Conservation (phyloP, 768 basidiomycete genomes). For the Mycena kentingensis region DNA sequence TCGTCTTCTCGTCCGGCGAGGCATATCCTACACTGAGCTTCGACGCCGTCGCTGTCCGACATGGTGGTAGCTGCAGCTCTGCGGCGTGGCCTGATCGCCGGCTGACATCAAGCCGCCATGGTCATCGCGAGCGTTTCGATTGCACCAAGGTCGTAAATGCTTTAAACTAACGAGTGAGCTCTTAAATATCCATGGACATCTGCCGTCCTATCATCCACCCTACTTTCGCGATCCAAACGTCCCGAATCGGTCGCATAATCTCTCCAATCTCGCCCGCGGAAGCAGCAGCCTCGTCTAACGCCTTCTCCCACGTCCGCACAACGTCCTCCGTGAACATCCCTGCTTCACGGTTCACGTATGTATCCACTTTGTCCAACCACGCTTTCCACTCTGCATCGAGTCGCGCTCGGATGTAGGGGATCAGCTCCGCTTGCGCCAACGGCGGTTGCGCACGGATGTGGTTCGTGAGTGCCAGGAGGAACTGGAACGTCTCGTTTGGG, state of each 20-base stretch:
- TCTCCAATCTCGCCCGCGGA: slow-evolving; percentile 43
- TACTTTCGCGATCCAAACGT: slow-evolving; percentile 72
- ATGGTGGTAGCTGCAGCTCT: slow-evolving; percentile 5
- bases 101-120: neutral
- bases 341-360: slow-evolving; percentile 67
- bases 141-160: no score
- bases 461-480: slow-evolving; percentile 67
- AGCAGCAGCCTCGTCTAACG: slow-evolving; percentile 66
- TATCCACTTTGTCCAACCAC: slow-evolving; percentile 73
- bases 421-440: slow-evolving; percentile 61
- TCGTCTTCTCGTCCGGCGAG: slow-evolving; percentile 66
- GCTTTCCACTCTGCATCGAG: slow-evolving; percentile 74
- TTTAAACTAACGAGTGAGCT: neutral
- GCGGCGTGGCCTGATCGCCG: neutral
- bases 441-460: slow-evolving; percentile 70
- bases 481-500: slow-evolving; percentile 72
- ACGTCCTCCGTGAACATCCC: slow-evolving; percentile 81
- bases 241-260: slow-evolving; percentile 45
- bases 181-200: slow-evolving; percentile 39
- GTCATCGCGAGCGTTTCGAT: no score
- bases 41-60: slow-evolving; percentile 31
- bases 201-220: slow-evolving; percentile 74
- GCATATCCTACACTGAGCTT: slow-evolving; percentile 85
- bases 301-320: slow-evolving; percentile 68
- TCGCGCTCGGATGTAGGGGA: slow-evolving; percentile 60